These are phyloP conservation scores for Crithidia bombi DNA, from an alignment of 208 protist genomes.

Conservation along the genomic window DNA sequence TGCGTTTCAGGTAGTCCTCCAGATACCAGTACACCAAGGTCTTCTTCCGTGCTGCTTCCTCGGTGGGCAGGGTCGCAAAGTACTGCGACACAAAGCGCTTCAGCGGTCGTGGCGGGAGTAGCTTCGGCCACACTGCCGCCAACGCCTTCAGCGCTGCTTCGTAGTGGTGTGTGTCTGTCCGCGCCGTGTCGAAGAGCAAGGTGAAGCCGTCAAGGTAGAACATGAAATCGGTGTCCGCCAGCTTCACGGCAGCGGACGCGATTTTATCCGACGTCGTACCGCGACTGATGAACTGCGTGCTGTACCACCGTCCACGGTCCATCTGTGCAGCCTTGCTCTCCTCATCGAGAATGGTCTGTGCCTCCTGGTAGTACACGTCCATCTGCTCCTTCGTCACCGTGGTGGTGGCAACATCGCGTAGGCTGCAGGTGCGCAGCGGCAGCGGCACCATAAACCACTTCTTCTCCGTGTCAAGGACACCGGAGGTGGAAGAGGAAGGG, in stretches of 20 bases:
- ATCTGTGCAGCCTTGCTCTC: constrained; percentile 60
- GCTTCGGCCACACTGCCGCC: constrained; percentile 85
- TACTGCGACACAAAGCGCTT: constrained; percentile 91
- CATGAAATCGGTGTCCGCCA: constrained; percentile 93
- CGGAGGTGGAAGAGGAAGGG: constrained; percentile 27
- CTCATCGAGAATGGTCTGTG: constrained; percentile 72
- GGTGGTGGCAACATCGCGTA: constrained; percentile 87
- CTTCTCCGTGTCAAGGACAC: constrained; percentile 77
- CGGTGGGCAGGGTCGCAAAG: constrained; percentile 89
- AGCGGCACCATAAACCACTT: constrained; percentile 81
- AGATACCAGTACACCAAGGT: constrained; percentile 92
- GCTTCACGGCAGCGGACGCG: constrained; percentile 87
- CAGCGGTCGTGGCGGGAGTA: constrained; percentile 83
- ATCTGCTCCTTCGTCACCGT: constrained; percentile 80
- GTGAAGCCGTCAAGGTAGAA: constrained; percentile 91
- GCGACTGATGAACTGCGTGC: constrained; percentile 81
- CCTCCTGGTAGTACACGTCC: constrained; percentile 83
- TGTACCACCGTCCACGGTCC: constrained; percentile 89
- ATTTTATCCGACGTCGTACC: constrained; percentile 90
- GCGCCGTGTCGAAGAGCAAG: constrained; percentile 88
- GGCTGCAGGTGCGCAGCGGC: constrained; percentile 77
- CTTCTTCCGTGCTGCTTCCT: constrained; percentile 54
- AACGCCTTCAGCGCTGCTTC: constrained; percentile 90
- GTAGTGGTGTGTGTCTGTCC: constrained; percentile 91
- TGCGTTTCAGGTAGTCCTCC: constrained; percentile 92